Percentiles rank a stretch among this genome's conserved stretches.
phyloP scores from a whole-genome alignment of 2,329 filamentous ascomycete species.

The Grosmannia huntii region DNA sequence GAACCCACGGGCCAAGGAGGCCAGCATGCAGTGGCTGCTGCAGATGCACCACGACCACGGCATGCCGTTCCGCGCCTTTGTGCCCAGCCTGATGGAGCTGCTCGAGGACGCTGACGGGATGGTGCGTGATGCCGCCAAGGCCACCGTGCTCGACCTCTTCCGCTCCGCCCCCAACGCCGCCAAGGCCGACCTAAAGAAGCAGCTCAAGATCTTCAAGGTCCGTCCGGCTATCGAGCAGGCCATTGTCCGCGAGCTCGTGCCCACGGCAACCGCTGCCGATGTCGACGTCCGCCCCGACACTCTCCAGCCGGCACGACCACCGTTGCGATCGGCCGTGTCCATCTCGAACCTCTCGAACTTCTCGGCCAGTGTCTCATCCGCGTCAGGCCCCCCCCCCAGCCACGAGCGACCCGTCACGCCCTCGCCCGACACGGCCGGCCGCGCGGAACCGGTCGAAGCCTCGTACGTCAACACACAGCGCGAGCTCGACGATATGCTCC shows the following conservation, averaged over 20 bases:
- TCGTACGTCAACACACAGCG: constrained; percentile 71
- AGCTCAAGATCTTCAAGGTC: constrained; percentile 73
- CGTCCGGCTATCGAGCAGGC: constrained; percentile 73
- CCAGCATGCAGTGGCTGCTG: constrained; percentile 72
- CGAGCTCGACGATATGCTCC: constrained; percentile 79
- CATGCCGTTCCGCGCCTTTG: constrained; percentile 71
- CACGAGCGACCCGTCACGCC: constrained; percentile 46
- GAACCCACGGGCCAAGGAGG: constrained; percentile 74
- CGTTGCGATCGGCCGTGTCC: constrained; percentile 13
- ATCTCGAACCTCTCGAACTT: constrained; percentile 35
- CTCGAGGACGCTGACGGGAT: constrained; percentile 82
- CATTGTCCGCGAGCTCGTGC: constrained; percentile 62
- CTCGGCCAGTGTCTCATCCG: constrained; percentile 17
- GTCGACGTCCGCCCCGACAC: constrained; percentile 25
- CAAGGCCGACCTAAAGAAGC: constrained; percentile 78
- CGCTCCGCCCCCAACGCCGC: constrained; percentile 67
- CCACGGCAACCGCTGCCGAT: constrained; percentile 27
- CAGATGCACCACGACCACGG: constrained; percentile 75
- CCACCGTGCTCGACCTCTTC: constrained; percentile 77
- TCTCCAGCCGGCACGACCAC: background rate
- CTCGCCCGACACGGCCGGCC: constrained; percentile 40
- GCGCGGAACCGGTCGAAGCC: constrained; percentile 61
- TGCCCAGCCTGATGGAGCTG: constrained; percentile 69
- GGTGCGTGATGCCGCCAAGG: constrained; percentile 75
- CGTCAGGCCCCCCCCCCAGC: constrained; percentile 21